phyloP scores from a whole-genome alignment of 2,329 filamentous ascomycete genomes.

The Mycosphaerelloides madeirae region DNA sequence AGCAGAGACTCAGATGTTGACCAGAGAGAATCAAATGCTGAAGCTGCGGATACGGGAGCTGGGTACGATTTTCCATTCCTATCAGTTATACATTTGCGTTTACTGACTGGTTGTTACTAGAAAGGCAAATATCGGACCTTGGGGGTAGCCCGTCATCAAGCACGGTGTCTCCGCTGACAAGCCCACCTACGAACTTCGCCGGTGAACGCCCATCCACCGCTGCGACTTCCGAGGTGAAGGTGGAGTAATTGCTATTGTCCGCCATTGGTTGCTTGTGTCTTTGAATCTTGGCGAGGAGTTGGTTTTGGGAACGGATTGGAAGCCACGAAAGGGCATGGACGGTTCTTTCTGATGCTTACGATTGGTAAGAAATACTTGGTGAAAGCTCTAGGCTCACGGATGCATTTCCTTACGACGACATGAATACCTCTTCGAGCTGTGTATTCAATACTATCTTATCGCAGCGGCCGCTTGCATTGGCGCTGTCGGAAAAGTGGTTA shows the following conservation, averaged over 20 bases:
- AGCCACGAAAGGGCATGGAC: too few relatives aligned
- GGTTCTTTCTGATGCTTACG: too few relatives aligned
- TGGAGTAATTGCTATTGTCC: neutral
- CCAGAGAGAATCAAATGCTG: slow-evolving; percentile 78
- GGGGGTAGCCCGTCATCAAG: slow-evolving; percentile 2
- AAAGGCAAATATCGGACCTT: slow-evolving; percentile 16
- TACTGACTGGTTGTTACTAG: slow-evolving; percentile 3
- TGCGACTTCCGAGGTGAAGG: slow-evolving; percentile 4
- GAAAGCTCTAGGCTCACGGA: too few relatives aligned
- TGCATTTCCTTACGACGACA: too few relatives aligned
- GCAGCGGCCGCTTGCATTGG: too few relatives aligned
- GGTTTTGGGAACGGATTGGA: neutral
- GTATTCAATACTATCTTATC: too few relatives aligned
- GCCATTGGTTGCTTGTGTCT: neutral
- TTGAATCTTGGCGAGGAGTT: slow-evolving; percentile 9
- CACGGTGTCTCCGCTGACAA: slow-evolving; percentile 12
- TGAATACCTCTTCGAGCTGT: too few relatives aligned
- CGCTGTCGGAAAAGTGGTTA: too few relatives aligned
- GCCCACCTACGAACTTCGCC: slow-evolving; percentile 14
- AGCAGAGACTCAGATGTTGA: slow-evolving; percentile 72
- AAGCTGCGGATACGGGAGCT: slow-evolving; percentile 68
- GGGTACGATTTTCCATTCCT: slow-evolving; percentile 42
- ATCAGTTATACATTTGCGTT: neutral
- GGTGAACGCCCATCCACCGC: slow-evolving; percentile 2
- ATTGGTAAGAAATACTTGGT: too few relatives aligned